Conservation (phyloP, 768 basidiomycete genomes). For the Suillus weaverae region DNA sequence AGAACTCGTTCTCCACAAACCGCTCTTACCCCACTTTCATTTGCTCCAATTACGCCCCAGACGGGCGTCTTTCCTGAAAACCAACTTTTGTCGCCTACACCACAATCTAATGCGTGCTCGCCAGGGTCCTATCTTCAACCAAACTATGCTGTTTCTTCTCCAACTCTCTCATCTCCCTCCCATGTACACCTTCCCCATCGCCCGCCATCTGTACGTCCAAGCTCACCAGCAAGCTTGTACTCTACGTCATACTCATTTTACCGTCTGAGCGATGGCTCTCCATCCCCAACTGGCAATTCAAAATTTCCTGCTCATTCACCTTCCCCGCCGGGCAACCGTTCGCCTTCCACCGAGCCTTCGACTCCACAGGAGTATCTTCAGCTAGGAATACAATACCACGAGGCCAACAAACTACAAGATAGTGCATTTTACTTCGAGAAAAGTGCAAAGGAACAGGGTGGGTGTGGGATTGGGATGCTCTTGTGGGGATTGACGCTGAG, state of each 20-base stretch:
- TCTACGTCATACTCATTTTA: constrained; percentile 66
- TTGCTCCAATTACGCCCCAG: constrained; percentile 20
- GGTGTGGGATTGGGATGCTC: constrained; percentile 87
- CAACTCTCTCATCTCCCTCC: constrained; percentile 13
- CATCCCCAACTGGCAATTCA: constrained; percentile 43
- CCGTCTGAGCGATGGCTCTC: constrained; percentile 46
- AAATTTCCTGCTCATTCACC: constrained; percentile 8
- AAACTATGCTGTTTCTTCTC: constrained; percentile 14
- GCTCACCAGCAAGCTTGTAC: constrained; percentile 49
- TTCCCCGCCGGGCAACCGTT: constrained; percentile 18
- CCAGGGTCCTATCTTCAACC: constrained; percentile 18
- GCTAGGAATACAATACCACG: constrained; percentile 76
- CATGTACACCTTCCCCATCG: constrained; percentile 27
- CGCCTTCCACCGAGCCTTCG: constrained; percentile 21
- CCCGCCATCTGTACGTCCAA: constrained; percentile 37
- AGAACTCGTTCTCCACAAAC: constrained; percentile 35
- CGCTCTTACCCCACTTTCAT: constrained; percentile 9
- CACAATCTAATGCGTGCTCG: background rate
- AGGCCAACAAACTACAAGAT: constrained; percentile 67
- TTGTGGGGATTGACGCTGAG: constrained; percentile 88
- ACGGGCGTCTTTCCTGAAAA: constrained; percentile 20
- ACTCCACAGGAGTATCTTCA: constrained; percentile 71
- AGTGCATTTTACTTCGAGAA: constrained; percentile 75
- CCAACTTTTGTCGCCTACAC: background rate
- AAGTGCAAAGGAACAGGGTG: constrained; percentile 71